Percentiles rank a stretch among this genome's conserved stretches.
Evolutionary conservation across 2,329 filamentous ascomycete species (phyloP).

Genomic region (Onygenales sp.): DNA sequence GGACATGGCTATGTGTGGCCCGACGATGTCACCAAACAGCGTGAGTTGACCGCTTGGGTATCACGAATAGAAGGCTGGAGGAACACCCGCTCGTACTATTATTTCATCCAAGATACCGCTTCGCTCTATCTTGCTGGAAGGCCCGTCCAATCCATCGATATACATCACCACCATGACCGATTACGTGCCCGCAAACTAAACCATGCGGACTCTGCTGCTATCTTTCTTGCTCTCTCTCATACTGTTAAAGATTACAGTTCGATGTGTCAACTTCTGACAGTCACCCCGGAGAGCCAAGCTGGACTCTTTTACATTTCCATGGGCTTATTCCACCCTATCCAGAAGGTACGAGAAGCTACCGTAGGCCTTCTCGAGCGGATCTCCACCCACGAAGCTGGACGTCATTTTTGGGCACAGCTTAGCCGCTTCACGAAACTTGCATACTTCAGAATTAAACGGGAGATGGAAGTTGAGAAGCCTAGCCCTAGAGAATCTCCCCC

Average conservation of each 20-base stretch:
- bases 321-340: conserved; percentile 82
- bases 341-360: conserved; percentile 66
- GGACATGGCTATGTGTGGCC: conserved; percentile 96
- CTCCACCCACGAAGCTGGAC: conserved; percentile 75
- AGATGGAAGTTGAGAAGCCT: conserved; percentile 29
- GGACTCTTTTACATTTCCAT: conserved; percentile 86
- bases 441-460: conserved; percentile 68
- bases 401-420: conserved; percentile 83
- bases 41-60: conserved; percentile 83
- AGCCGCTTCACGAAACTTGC: conserved; percentile 84
- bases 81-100: conserved; percentile 89
- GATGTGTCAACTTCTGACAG: conserved; percentile 71
- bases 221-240: conserved; percentile 72
- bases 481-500: conserved; percentile 15
- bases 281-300: conserved; percentile 75
- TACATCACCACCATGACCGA: conserved; percentile 88
- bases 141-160: conserved; percentile 46
- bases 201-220: conserved; percentile 65
- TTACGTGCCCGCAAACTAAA: conserved; percentile 72
- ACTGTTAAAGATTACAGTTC: conserved; percentile 73
- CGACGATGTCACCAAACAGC: conserved; percentile 68
- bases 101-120: conserved; percentile 68
- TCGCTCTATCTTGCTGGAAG: conserved; percentile 28
- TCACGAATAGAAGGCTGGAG: conserved; percentile 94
- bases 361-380: conserved; percentile 75